A percentile compares a stretch with the other conserved stretches of the same genome.
These are phyloP conservation scores for Heritiera littoralis DNA, from an alignment of 345 rosid genomes.

Conservation along the genomic window DNA sequence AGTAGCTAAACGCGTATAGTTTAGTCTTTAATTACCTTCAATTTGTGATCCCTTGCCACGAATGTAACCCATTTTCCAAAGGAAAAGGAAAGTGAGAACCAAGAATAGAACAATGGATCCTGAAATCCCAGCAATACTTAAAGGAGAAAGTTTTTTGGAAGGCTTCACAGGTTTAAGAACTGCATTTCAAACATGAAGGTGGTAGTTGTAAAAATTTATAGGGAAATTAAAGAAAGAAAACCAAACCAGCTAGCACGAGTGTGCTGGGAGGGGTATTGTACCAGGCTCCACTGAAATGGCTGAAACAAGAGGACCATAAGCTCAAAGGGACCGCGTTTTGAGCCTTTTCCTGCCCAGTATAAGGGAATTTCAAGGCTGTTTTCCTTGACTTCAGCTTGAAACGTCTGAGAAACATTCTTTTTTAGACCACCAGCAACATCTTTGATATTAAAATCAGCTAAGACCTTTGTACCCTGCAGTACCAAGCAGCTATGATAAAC, in stretches of 20 bases:
- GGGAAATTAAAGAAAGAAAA: background rate
- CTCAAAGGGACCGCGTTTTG: constrained; percentile 29
- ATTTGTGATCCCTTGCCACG: constrained; percentile 13
- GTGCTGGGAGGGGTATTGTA: constrained; percentile 9
- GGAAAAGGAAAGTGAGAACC: constrained; percentile 13
- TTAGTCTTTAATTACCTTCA: constrained; percentile 15
- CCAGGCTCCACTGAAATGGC: constrained; percentile 51
- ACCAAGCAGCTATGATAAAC: background rate
- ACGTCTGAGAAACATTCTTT: background rate
- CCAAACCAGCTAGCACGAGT: background rate
- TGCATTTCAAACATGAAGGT: constrained; percentile 14
- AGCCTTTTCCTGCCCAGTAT: constrained; percentile 70
- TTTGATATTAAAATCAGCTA: constrained; percentile 9
- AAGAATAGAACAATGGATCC: constrained; percentile 12
- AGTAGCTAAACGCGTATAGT: background rate
- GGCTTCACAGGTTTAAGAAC: constrained; percentile 6
- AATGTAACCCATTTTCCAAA: constrained; percentile 18
- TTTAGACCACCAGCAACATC: constrained; percentile 18
- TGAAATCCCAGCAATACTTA: constrained; percentile 15
- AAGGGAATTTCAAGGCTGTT: constrained; percentile 20
- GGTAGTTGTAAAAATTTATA: background rate
- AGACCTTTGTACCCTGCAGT: constrained; percentile 5
- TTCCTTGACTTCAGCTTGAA: constrained; percentile 9
- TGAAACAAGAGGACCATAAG: constrained; percentile 68
- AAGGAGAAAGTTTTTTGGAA: constrained; percentile 4